Conservation (phyloP, 768 basidiomycete genomes). For the Hemileccinum rubropunctum region DNA sequence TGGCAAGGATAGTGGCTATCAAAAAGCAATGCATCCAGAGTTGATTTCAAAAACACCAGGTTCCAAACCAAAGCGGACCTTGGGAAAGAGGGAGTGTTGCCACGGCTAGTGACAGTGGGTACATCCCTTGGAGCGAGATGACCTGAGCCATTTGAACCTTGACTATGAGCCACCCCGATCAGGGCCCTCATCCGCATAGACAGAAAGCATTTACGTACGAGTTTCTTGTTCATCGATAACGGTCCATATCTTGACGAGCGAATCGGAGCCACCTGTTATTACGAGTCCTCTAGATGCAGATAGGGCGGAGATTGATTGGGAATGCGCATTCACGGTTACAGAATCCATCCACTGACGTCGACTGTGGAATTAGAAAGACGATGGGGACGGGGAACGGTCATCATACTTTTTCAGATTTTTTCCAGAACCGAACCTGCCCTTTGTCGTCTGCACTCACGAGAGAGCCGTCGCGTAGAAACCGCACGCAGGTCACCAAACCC, state of each 20-base stretch:
- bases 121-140: constrained; percentile 63
- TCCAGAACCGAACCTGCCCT: constrained; percentile 70
- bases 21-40: not conserved
- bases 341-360: constrained; percentile 54
- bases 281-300: constrained; percentile 48
- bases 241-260: constrained; percentile 72
- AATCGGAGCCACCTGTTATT: constrained; percentile 83
- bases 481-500: constrained; percentile 72
- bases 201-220: constrained; percentile 22
- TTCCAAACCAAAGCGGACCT: constrained; percentile 42
- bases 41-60: not conserved
- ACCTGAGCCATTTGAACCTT: constrained; percentile 49
- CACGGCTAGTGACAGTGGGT: constrained; percentile 70
- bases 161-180: constrained; percentile 25
- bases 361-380: constrained; percentile 12
- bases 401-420: constrained; percentile 27
- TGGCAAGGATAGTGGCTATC: constrained; percentile 67
- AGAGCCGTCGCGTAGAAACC: constrained; percentile 51
- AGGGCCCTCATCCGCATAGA: constrained; percentile 2
- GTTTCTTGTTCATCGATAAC: constrained; percentile 28
- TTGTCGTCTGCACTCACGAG: constrained; percentile 76
- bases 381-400: not conserved
- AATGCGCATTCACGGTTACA: constrained; percentile 55
- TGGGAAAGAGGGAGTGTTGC: constrained; percentile 62
- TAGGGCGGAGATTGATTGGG: constrained; percentile 66